phyloP scores from a whole-genome alignment of 2,329 filamentous ascomycete genomes.

The Penicillium glabrum region DNA sequence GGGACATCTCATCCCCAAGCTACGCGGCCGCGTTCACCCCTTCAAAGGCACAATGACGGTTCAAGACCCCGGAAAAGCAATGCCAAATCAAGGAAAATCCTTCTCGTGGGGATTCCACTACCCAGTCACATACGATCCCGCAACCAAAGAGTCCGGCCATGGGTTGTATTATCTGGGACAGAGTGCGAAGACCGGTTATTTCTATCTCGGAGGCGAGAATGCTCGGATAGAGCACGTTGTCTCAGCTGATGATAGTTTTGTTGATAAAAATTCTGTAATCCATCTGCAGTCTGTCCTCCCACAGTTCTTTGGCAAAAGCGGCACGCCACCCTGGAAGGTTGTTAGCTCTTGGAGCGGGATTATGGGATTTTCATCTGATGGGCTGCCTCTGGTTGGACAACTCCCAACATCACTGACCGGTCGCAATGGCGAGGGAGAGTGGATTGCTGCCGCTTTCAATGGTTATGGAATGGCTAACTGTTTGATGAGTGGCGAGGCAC shows the following conservation, averaged over 20 bases:
- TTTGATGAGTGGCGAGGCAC: slow-evolving; percentile 27
- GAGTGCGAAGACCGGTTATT: slow-evolving; percentile 24
- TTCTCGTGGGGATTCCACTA: slow-evolving; percentile 35
- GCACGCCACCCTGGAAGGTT: slow-evolving; percentile 16
- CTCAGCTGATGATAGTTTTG: slow-evolving; percentile 22
- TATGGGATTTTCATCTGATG: slow-evolving; percentile 54
- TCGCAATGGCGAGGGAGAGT: slow-evolving; percentile 35
- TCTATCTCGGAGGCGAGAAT: slow-evolving; percentile 30
- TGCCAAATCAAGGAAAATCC: slow-evolving; percentile 19
- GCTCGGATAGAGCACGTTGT: slow-evolving; percentile 18
- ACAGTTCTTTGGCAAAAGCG: slow-evolving; percentile 17
- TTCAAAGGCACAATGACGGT: slow-evolving; percentile 47
- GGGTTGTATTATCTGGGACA: slow-evolving; percentile 30
- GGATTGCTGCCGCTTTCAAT: slow-evolving; percentile 63
- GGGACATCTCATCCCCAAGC: slow-evolving; percentile 42
- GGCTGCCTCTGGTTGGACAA: slow-evolving; percentile 52
- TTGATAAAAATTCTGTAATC: slow-evolving; percentile 15
- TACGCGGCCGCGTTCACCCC: slow-evolving; percentile 40
- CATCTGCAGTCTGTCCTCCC: slow-evolving; percentile 21
- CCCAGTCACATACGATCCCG: slow-evolving; percentile 20
- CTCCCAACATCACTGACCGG: slow-evolving; percentile 43
- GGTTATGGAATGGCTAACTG: slow-evolving; percentile 67
- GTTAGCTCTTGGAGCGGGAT: slow-evolving; percentile 39
- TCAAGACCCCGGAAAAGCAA: slow-evolving; percentile 29
- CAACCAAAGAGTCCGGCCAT: slow-evolving; percentile 11